These are phyloP conservation scores for Lachancea waltii DNA, from an alignment of 805 yeast species.

Conservation along the genomic window DNA sequence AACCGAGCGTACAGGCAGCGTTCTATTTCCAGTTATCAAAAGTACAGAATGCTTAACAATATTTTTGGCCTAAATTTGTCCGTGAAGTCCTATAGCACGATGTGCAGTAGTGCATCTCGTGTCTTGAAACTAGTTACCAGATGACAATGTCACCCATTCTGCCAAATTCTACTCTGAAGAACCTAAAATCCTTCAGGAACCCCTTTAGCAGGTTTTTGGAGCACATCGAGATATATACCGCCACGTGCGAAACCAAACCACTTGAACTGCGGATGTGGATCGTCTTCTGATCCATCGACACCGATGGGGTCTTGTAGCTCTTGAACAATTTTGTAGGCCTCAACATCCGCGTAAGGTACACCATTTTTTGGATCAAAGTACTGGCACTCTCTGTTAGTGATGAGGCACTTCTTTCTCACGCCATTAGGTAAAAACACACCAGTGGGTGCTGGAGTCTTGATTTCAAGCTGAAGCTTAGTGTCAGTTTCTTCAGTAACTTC, in stretches of 20 bases:
- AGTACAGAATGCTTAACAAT: constrained; percentile 10
- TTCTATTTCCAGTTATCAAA: not conserved
- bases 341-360: constrained; percentile 78
- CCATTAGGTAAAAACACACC: constrained; percentile 70
- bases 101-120: not conserved
- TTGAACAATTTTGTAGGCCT: constrained; percentile 63
- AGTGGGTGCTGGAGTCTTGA: constrained; percentile 65
- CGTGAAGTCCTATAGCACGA: constrained; percentile 1
- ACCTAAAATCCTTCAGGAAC: constrained; percentile 73
- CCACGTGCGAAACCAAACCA: constrained; percentile 48
- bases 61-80: constrained; percentile 12
- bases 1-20: constrained; percentile 3
- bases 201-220: constrained; percentile 63
- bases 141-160: not conserved
- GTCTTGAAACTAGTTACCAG: not conserved
- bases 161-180: not conserved
- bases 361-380: constrained; percentile 87
- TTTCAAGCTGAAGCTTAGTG: constrained; percentile 42
- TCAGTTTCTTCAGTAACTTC: constrained; percentile 40
- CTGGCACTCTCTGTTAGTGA: constrained; percentile 61
- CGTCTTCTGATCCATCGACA: constrained; percentile 38
- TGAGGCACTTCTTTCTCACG: constrained; percentile 58
- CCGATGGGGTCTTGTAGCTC: constrained; percentile 50
- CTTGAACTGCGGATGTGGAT: constrained; percentile 29
- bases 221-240: constrained; percentile 40